Conservation (phyloP, 2,329 filamentous ascomycete genomes). For the Neocatenulostroma microsporum region DNA sequence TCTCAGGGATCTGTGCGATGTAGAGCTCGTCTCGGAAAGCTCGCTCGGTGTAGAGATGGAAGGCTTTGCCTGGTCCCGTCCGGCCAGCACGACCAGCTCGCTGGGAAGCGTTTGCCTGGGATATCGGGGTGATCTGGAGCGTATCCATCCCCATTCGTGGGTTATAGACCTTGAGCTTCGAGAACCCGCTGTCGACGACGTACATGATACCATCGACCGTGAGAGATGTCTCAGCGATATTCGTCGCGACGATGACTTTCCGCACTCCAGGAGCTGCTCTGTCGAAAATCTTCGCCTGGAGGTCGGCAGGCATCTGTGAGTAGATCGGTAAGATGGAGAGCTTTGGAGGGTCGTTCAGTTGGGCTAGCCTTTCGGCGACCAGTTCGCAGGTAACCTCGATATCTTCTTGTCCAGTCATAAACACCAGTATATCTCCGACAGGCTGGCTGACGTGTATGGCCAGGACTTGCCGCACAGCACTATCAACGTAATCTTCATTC, state of each 20-base stretch:
- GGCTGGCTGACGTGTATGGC: slow-evolving; percentile 95
- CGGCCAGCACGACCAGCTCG: slow-evolving; percentile 87
- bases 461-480: slow-evolving; percentile 89
- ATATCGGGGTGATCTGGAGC: slow-evolving; percentile 93
- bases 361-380: slow-evolving; percentile 74
- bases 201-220: slow-evolving; percentile 99
- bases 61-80: slow-evolving; percentile 92
- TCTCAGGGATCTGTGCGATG: slow-evolving; percentile 93
- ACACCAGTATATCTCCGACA: slow-evolving; percentile 86
- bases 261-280: slow-evolving; percentile 80
- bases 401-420: slow-evolving; percentile 99
- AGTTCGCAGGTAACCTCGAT: slow-evolving; percentile 96
- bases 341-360: slow-evolving; percentile 89
- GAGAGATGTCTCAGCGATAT: slow-evolving; percentile 95
- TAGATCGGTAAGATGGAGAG: slow-evolving; percentile 95
- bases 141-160: slow-evolving; percentile 99
- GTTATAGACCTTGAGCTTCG: slow-evolving; percentile 97
- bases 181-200: slow-evolving; percentile 92
- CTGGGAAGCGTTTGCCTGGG: slow-evolving; percentile 90
- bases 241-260: slow-evolving; percentile 97
- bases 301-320: slow-evolving; percentile 97
- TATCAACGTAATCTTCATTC: slow-evolving; percentile 96
- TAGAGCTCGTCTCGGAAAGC: slow-evolving; percentile 96
- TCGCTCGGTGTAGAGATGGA: slow-evolving; percentile 86
- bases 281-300: slow-evolving; percentile 97